Base-by-base conservation (phyloP, 768 basidiomycete species). In the Coprinopsis marcescibilis region DNA sequence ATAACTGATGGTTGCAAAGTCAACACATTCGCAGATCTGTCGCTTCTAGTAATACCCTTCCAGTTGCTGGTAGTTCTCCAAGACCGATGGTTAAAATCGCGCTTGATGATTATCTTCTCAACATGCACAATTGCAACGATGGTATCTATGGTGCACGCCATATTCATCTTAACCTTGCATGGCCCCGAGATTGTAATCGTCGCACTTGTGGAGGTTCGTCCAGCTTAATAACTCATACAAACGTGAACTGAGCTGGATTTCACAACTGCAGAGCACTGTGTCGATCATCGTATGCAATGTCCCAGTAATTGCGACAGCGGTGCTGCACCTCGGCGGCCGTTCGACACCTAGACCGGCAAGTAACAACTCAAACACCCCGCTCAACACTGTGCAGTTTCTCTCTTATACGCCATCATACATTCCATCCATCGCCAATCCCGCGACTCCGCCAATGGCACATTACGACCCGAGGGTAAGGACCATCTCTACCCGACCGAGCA, bases 101-200 rank as follows among this genome's bases (percentile, higher is more conserved):
- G 68, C n/a, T 61, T 74, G 30, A 65, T 72, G 50, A 55, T 76
- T 43, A 74, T 77, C 40, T 78, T 80, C 57, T 78, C 78, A 8
- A 69, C 78, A 8, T 76, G 75, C 42, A 44, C 77, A 46, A 58
- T 72, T 42, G 77, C 75, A 4, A 77, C 70, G 6, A 53, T 72
- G 29, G 68, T 68, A n/a, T 70, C 70, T 2, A 54, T 72, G n/a
- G 69, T 77, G 2, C 77, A 77, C 38, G 71, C 71, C 0, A 56
- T 62, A 23, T 66, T 69, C 52, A 69, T 79, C 43, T 57, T 70
- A 17, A 52, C 38, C 1, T 50, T 53, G 8, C 60, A 61, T 17
- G 63, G 61, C 3, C 50, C 51, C 6, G 53, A 58, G 36, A 62
- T 66, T 20, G 47, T 69, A 6, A 62, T 71, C 24, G 60, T 70